Evolutionary conservation across 2,329 filamentous ascomycete genomes (phyloP), one percentile per base, ranked within the genome.

Genomic region (Aspergillus bombycis): DNA sequence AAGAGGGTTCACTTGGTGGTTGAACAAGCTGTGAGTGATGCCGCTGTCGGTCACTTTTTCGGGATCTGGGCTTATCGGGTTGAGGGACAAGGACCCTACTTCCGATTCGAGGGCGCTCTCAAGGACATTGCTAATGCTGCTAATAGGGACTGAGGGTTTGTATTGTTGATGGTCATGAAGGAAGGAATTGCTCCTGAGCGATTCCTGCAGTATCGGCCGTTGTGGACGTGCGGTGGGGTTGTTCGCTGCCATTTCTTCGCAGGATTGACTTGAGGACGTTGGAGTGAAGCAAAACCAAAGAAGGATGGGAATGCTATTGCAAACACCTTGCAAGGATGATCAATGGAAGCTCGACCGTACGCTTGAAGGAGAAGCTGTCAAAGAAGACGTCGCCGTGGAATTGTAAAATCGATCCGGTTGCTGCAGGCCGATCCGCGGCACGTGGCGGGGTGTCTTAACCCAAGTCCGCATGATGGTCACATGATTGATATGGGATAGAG

Each of bases 141-240:
- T 75, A 56, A 75, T 67, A 28, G 76, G 70, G 55, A 69, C 67
- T 36, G 74, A 72, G 9, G 79, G 77, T 59, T 80, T 81, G 67
- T 83, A 83, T 62, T 83, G 81, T 66, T 83, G 80, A 63, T 83
- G 81, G 64, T 82, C 81, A 48, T 81, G 78, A 43, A 83, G 78
- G 70, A 81, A 80, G 30, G 80, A 81, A 60, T 75, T 77, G 65
- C 80, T 77, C 58, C 75, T 74, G 64, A 82, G 62, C 26, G 74
- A 78, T 65, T 80, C 79, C 53, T 78, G 79, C 58, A 83, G 74
- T 34, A 78, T 76, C 11, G 80, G 81, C 58, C 79, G 78, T 57
- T 70, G 69, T 21, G 75, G 74, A 64, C 78, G 78, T 61, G 70
- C 19, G 43, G 58, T 58, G 62, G 70, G 57, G 61, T 69, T 74